Conservation (phyloP, 2,329 filamentous ascomycete genomes). For the Cladorrhinum sp. region DNA sequence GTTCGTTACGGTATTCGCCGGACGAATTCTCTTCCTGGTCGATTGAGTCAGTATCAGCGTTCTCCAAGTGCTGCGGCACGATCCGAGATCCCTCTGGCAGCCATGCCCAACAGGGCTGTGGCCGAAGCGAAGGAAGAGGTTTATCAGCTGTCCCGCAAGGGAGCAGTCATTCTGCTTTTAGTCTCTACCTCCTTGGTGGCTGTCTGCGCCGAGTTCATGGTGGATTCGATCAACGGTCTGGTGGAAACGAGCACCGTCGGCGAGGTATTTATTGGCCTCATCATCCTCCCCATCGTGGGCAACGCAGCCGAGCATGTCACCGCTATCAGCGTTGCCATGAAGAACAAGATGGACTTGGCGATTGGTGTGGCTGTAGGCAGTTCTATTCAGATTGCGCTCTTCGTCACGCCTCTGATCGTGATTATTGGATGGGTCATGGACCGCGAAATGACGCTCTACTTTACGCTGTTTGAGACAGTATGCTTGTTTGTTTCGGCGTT, state of each 20-base stretch:
- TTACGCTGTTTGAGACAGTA: slow-evolving; percentile 85
- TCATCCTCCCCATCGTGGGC: slow-evolving; percentile 69
- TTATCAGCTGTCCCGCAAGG: slow-evolving; percentile 48
- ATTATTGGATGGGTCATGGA: slow-evolving; percentile 68
- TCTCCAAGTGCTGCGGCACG: slow-evolving; percentile 51
- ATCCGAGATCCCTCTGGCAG: slow-evolving; percentile 41
- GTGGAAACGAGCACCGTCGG: slow-evolving; percentile 54
- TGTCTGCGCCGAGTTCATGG: slow-evolving; percentile 67
- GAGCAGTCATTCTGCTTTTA: slow-evolving; percentile 60
- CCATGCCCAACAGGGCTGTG: slow-evolving; percentile 32
- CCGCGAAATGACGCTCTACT: slow-evolving; percentile 74
- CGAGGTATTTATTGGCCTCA: slow-evolving; percentile 68
- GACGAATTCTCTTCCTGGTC: slow-evolving; percentile 71
- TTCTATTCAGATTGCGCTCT: slow-evolving; percentile 69
- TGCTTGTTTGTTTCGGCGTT: slow-evolving; percentile 80
- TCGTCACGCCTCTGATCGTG: slow-evolving; percentile 67
- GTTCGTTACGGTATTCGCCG: slow-evolving; percentile 65
- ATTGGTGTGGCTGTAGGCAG: slow-evolving; percentile 70
- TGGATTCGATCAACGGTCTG: slow-evolving; percentile 63
- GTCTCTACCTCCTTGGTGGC: slow-evolving; percentile 64
- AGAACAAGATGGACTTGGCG: slow-evolving; percentile 74
- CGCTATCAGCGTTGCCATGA: slow-evolving; percentile 66
- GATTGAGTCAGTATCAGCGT: slow-evolving; percentile 52
- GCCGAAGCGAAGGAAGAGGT: slow-evolving; percentile 38
- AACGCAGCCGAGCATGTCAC: slow-evolving; percentile 73